Evolutionary conservation across 805 yeast genomes (phyloP).

Genomic region (Teunomyces lycoperdinae): DNA sequence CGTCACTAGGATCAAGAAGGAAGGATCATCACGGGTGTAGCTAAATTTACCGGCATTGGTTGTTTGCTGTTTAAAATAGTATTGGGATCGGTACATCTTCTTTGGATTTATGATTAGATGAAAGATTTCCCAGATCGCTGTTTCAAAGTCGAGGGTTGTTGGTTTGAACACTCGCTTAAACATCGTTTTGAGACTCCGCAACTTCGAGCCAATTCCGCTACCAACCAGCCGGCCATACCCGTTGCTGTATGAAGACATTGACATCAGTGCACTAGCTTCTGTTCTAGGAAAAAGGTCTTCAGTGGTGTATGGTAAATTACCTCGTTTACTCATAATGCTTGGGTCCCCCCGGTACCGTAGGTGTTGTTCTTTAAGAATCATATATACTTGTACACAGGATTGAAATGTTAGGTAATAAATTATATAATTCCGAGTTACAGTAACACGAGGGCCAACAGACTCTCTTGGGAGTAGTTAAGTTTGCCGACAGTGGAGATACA

Average conservation of each 20-base stretch:
- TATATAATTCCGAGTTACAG: too few relatives aligned
- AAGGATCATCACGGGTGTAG: conserved; percentile 92
- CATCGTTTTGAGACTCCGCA: conserved; percentile 29
- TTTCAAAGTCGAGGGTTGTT: conserved; percentile 83
- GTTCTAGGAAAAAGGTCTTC: conserved; percentile 40
- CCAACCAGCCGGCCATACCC: not conserved
- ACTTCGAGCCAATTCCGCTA: conserved; percentile 11
- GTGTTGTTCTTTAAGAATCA: not conserved
- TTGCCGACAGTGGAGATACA: too few relatives aligned
- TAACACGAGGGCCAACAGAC: too few relatives aligned
- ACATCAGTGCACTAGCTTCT: conserved; percentile 7
- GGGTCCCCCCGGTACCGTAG: not conserved
- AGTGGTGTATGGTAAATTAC: conserved; percentile 40
- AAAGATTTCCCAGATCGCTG: conserved; percentile 88
- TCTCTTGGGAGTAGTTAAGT: too few relatives aligned
- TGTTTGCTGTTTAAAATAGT: conserved; percentile 66
- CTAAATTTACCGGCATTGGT: conserved; percentile 46
- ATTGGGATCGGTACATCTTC: conserved; percentile 76
- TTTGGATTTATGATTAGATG: conserved; percentile 72
- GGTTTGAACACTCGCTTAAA: conserved; percentile 52
- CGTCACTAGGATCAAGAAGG: conserved; percentile 74
- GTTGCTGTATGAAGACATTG: conserved; percentile 6
- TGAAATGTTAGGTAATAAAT: too few relatives aligned
- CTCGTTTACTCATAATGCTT: conserved; percentile 32
- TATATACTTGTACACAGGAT: too few relatives aligned